Percentiles rank a stretch among this genome's conserved stretches.
phyloP scores from a whole-genome alignment of 2,329 filamentous ascomycete genomes.

The Diaporthe australafricana region DNA sequence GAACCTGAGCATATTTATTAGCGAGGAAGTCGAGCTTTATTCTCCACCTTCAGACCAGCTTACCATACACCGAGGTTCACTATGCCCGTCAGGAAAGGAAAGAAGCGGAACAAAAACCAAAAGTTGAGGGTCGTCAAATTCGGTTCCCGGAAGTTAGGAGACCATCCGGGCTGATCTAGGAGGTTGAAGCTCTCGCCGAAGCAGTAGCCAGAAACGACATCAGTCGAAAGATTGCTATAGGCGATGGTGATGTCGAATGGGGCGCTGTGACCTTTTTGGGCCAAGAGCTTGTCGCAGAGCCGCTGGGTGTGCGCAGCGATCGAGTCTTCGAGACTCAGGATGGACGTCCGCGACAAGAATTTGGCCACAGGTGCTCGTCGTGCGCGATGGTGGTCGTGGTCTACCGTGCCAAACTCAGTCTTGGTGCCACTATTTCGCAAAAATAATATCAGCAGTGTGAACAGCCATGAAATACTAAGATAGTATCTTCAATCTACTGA shows the following conservation, averaged over 20 bases:
- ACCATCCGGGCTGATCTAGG: slow-evolving; percentile 16
- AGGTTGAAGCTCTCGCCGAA: slow-evolving; percentile 22
- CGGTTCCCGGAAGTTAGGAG: slow-evolving; percentile 3
- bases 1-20: background rate
- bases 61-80: background rate
- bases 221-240: slow-evolving; percentile 15
- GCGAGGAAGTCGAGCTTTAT: background rate
- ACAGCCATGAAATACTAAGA: background rate
- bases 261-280: background rate
- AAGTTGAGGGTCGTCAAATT: slow-evolving; percentile 1
- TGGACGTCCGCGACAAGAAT: slow-evolving; percentile 25
- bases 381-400: slow-evolving; percentile 20
- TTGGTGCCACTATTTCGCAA: background rate
- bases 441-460: background rate
- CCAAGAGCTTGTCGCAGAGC: slow-evolving; percentile 28
- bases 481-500: background rate
- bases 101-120: slow-evolving; percentile 20
- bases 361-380: slow-evolving; percentile 11
- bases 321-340: background rate
- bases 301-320: background rate
- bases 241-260: slow-evolving; percentile 9
- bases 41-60: background rate
- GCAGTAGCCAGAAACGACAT: slow-evolving; percentile 1
- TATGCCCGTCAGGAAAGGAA: background rate
- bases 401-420: slow-evolving; percentile 7